Percentiles rank a stretch among this genome's conserved stretches.
phyloP scores from a whole-genome alignment of 441 rosid species.

The Sinapis alba region DNA sequence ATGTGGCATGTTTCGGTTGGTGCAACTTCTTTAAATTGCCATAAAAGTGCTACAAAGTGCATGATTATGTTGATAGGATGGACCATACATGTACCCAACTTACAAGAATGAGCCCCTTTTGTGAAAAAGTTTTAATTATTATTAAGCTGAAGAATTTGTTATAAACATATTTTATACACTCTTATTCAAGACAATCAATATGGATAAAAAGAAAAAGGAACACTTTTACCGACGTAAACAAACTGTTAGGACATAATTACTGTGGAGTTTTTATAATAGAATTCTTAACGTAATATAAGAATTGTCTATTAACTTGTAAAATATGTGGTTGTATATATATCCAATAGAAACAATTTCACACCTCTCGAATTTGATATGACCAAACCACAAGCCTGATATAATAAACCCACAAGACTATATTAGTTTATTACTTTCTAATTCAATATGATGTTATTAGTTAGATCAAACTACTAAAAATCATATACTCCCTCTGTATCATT shows the following conservation, averaged over 20 bases:
- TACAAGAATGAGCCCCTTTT: constrained; percentile 13
- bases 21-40: constrained; percentile 28
- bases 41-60: constrained; percentile 31
- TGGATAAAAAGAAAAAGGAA: neutral
- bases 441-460: neutral
- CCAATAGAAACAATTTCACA: constrained; percentile 16
- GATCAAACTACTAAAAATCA: neutral
- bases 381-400: constrained; percentile 1
- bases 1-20: constrained; percentile 30
- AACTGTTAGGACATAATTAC: too few species aligned
- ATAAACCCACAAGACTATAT: neutral
- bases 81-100: constrained; percentile 31
- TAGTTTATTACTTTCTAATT: neutral
- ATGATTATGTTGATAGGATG: constrained; percentile 35
- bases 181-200: neutral
- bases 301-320: too few species aligned
- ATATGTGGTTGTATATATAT: too few species aligned
- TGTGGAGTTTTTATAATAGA: too few species aligned
- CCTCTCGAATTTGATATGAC: constrained; percentile 17
- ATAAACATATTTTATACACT: constrained; percentile 21
- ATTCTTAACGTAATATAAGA: too few species aligned
- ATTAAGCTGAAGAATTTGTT: constrained; percentile 25
- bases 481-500: too few species aligned
- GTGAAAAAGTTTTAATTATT: constrained; percentile 17
- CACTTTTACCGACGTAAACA: constrained; percentile 25